phyloP scores from a whole-genome alignment of 2,329 filamentous ascomycete species.

The Penicillium sp. region DNA sequence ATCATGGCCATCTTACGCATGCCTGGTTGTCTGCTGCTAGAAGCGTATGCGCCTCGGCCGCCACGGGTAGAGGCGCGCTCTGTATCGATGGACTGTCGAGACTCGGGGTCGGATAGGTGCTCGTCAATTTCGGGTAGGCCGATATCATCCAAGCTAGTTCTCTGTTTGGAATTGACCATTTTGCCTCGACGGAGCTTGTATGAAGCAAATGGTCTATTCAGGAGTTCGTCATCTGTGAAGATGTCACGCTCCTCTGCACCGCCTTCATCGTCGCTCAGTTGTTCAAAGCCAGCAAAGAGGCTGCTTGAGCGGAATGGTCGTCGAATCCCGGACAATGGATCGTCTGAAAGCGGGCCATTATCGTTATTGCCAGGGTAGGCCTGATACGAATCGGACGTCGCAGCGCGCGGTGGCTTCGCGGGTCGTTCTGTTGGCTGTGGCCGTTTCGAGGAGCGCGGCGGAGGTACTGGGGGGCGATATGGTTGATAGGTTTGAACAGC shows the following conservation, averaged over 20 bases:
- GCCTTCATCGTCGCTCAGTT: constrained; percentile 59
- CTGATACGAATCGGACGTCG: constrained; percentile 57
- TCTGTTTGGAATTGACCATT: constrained; percentile 42
- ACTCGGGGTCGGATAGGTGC: constrained; percentile 36
- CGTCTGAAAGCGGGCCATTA: constrained; percentile 69
- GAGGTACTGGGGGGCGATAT: constrained; percentile 38
- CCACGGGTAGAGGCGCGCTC: constrained; percentile 18
- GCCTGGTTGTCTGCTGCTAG: constrained; percentile 56
- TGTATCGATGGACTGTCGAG: constrained; percentile 27
- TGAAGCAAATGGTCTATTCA: constrained; percentile 49
- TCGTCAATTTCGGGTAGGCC: constrained; percentile 44
- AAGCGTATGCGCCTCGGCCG: constrained; percentile 33
- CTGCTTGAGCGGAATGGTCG: constrained; percentile 78
- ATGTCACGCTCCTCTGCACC: constrained; percentile 33
- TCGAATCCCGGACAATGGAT: constrained; percentile 63
- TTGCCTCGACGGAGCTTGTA: constrained; percentile 49
- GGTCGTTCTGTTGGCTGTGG: constrained; percentile 43
- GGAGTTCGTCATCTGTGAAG: constrained; percentile 50
- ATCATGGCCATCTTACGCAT: constrained; percentile 82
- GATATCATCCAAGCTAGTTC: constrained; percentile 37
- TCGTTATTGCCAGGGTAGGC: constrained; percentile 80
- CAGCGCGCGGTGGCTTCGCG: constrained; percentile 26
- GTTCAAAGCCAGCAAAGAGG: constrained; percentile 84
- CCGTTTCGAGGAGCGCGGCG: constrained; percentile 37
- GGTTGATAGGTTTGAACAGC: constrained; percentile 32